Percentiles rank a stretch among this genome's conserved stretches.
Evolutionary conservation across 208 protist species (phyloP).

Genomic region (Leishmania arabica): DNA sequence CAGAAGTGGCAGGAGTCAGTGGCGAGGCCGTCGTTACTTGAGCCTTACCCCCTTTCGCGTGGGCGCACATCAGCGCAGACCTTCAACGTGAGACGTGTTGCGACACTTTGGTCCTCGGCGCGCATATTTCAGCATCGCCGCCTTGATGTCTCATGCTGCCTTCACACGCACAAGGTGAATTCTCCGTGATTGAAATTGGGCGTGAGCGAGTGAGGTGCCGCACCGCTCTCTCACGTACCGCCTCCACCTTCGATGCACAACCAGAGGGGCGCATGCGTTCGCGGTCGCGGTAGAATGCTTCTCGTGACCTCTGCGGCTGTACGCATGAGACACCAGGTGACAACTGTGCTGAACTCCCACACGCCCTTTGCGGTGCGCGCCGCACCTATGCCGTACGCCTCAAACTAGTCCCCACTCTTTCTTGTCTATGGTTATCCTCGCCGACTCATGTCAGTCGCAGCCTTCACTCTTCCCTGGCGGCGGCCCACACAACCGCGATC

Average conservation of each 20-base stretch:
- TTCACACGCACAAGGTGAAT: not conserved
- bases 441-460: not conserved
- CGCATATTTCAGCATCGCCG: not conserved
- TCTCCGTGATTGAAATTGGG: not conserved
- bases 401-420: not conserved
- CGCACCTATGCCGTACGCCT: not conserved
- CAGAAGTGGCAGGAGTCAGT: not conserved
- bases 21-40: constrained; percentile 2
- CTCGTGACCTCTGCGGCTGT: not conserved
- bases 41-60: not conserved
- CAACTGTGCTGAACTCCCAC: not conserved
- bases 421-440: not conserved
- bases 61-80: not conserved
- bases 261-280: not conserved
- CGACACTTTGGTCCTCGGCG: not conserved
- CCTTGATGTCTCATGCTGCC: not conserved
- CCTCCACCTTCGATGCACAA: not conserved
- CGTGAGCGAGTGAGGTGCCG: not conserved
- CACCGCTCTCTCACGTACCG: not conserved
- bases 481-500: not conserved
- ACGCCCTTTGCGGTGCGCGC: not conserved
- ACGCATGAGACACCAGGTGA: not conserved
- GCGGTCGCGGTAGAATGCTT: not conserved
- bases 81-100: not conserved
- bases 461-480: not conserved